Conservation (phyloP, 1,139 yeast genomes). For the Nakaseomyces kungkrabaensis region DNA sequence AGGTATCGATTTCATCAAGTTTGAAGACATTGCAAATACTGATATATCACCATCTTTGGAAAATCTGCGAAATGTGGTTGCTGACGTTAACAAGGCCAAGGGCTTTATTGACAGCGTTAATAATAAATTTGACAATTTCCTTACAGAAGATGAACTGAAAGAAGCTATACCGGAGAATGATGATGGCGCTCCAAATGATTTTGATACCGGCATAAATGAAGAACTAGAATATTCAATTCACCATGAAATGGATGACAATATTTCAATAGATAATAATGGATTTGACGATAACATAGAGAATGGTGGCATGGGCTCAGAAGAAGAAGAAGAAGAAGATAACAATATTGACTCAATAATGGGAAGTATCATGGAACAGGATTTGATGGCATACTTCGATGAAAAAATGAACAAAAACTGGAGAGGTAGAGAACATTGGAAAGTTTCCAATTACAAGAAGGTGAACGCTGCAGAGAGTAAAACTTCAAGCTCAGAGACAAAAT, state of each 20-base stretch:
- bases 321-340: slow-evolving; percentile 15
- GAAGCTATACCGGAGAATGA: slow-evolving; percentile 32
- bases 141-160: slow-evolving; percentile 28
- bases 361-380: slow-evolving; percentile 49
- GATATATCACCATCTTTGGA: slow-evolving; percentile 56
- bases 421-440: slow-evolving; percentile 93
- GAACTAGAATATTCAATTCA: slow-evolving; percentile 15
- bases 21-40: slow-evolving; percentile 33
- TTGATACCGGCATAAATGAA: slow-evolving; percentile 10
- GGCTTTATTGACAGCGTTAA: slow-evolving; percentile 42
- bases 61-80: slow-evolving; percentile 47
- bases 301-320: slow-evolving; percentile 17
- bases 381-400: slow-evolving; percentile 74
- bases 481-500: slow-evolving; percentile 17
- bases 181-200: slow-evolving; percentile 20
- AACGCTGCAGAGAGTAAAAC: slow-evolving; percentile 5
- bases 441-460: slow-evolving; percentile 43
- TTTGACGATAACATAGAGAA: slow-evolving; percentile 17
- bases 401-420: slow-evolving; percentile 68
- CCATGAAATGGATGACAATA: slow-evolving; percentile 28
- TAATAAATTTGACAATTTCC: slow-evolving; percentile 24
- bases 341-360: slow-evolving; percentile 14
- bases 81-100: slow-evolving; percentile 50
- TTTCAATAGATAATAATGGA: neutral
- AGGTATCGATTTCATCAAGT: slow-evolving; percentile 28